These are phyloP conservation scores for Lotus japonicus DNA, from an alignment of 306 rosid genomes.

Conservation along the genomic window DNA sequence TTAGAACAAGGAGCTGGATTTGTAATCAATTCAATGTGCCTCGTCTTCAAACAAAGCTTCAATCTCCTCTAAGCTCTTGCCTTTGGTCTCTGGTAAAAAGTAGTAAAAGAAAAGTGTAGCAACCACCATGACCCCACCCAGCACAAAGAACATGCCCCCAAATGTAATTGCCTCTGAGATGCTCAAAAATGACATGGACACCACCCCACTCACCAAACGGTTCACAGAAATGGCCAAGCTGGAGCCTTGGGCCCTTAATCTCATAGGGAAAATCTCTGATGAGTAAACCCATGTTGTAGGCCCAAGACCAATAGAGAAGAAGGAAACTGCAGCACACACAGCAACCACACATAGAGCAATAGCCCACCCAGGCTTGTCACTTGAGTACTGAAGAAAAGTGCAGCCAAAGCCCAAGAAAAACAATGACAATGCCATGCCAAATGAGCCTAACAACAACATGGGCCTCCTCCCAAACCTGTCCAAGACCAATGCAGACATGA, in stretches of 20 bases:
- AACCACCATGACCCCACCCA: constrained; percentile 49
- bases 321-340: constrained; percentile 52
- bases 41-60: constrained; percentile 50
- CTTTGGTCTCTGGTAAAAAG: constrained; percentile 69
- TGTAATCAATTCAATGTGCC: background rate
- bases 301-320: constrained; percentile 89
- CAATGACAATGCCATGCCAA: constrained; percentile 54
- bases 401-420: constrained; percentile 61
- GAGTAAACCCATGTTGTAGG: constrained; percentile 87
- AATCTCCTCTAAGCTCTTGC: constrained; percentile 74
- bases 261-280: constrained; percentile 62
- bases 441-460: constrained; percentile 57
- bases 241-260: constrained; percentile 65
- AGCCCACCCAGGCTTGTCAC: constrained; percentile 44
- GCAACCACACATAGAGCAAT: constrained; percentile 46
- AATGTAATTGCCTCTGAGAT: constrained; percentile 50
- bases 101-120: constrained; percentile 57
- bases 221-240: constrained; percentile 68
- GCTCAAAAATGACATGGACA: constrained; percentile 63
- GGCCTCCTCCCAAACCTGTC: constrained; percentile 74
- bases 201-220: constrained; percentile 63
- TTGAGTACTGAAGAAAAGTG: constrained; percentile 24
- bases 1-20: too few species aligned
- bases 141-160: constrained; percentile 62
- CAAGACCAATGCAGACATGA: constrained; percentile 49